Evolutionary conservation across 306 rosid genomes (phyloP).

Genomic region (Crotalaria pallida): DNA sequence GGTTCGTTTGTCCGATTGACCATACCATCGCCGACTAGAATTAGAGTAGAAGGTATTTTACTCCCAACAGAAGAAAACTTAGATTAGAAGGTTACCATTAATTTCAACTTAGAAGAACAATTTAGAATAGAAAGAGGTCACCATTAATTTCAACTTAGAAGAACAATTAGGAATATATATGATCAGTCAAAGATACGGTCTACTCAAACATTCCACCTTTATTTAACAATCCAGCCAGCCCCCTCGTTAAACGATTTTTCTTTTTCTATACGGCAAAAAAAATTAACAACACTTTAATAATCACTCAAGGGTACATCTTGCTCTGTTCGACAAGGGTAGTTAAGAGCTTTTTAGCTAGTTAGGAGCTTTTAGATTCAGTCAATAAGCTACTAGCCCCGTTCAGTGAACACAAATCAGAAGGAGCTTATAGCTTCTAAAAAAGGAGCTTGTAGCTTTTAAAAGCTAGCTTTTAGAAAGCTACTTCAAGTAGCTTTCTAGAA

Average conservation of each 20-base stretch:
- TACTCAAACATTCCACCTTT: neutral
- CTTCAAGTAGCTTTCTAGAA: too few relatives aligned
- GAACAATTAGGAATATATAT: neutral
- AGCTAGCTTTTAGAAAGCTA: too few relatives aligned
- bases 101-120: neutral
- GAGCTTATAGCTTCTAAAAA: too few relatives aligned
- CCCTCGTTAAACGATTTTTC: neutral
- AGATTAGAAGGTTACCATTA: neutral
- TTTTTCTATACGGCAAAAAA: neutral
- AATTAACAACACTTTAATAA: neutral
- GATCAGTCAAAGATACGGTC: conserved; percentile 2
- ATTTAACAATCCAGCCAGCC: neutral
- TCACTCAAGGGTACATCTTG: neutral
- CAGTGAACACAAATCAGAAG: too few relatives aligned
- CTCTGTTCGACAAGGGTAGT: too few relatives aligned
- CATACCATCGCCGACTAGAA: neutral
- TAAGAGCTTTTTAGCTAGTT: too few relatives aligned
- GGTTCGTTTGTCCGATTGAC: neutral
- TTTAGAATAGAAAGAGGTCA: neutral
- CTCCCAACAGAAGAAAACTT: neutral
- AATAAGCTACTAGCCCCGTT: too few relatives aligned
- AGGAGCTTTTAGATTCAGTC: too few relatives aligned
- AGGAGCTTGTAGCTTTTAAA: too few relatives aligned
- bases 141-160: neutral
- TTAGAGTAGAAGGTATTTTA: neutral